A percentile compares a stretch with the other conserved stretches of the same genome.
Conservation (phyloP, 768 basidiomycete species). For the Pulveroboletus frians region DNA sequence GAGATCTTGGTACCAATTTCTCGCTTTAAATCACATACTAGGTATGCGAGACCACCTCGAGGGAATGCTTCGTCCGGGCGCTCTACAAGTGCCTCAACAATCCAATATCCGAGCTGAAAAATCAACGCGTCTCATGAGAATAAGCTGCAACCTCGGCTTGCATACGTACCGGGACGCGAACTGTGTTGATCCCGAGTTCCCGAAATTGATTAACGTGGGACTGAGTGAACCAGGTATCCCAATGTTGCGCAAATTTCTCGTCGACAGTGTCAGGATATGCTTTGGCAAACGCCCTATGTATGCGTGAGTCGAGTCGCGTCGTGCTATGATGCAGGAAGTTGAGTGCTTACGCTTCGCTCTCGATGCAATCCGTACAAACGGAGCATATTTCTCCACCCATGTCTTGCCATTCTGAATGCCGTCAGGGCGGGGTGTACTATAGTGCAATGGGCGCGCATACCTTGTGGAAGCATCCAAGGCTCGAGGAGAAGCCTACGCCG, state of each 20-base stretch:
- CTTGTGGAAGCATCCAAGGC: conserved; percentile 77
- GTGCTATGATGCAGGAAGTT: background rate
- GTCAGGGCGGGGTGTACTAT: background rate
- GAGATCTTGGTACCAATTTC: background rate
- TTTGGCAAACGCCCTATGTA: conserved; percentile 50
- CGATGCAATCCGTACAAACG: conserved; percentile 60
- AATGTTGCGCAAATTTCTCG: conserved; percentile 54
- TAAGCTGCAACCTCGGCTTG: background rate
- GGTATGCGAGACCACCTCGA: conserved; percentile 59
- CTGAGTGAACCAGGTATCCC: conserved; percentile 72
- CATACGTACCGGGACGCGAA: conserved; percentile 62
- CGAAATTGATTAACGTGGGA: conserved; percentile 52
- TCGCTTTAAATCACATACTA: conserved; percentile 40
- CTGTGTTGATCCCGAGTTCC: conserved; percentile 62
- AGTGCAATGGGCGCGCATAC: conserved; percentile 25
- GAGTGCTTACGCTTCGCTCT: conserved; percentile 53
- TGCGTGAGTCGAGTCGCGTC: background rate
- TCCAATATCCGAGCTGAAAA: conserved; percentile 74
- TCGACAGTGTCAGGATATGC: conserved; percentile 59
- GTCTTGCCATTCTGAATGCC: conserved; percentile 50
- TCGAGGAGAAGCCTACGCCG: conserved; percentile 65
- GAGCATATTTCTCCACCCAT: conserved; percentile 69
- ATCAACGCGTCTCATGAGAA: background rate
- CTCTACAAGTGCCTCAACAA: conserved; percentile 68
- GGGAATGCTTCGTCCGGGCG: conserved; percentile 58